These are phyloP conservation scores for Colletotrichum brevisporum DNA, from an alignment of 2,329 filamentous ascomycete species.

Conservation along the genomic window DNA sequence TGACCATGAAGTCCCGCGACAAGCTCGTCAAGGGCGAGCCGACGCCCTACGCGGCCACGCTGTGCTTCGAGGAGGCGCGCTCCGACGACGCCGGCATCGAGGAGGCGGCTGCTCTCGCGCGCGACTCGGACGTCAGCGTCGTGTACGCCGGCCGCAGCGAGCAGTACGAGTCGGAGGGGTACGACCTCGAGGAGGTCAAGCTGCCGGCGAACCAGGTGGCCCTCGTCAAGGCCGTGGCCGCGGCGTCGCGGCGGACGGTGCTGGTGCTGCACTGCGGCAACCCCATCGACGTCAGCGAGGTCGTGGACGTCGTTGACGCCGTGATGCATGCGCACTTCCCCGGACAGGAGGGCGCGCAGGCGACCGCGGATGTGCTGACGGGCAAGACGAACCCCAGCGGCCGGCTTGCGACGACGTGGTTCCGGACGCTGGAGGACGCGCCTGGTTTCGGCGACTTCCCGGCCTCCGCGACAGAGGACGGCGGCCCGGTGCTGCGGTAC, in stretches of 20 bases:
- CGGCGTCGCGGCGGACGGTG: conserved; percentile 21
- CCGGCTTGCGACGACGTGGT: conserved; percentile 38
- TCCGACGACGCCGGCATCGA: conserved; percentile 33
- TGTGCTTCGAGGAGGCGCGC: conserved; percentile 35
- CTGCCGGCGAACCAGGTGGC: conserved; percentile 36
- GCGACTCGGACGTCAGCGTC: conserved; percentile 33
- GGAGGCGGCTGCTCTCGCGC: conserved; percentile 27
- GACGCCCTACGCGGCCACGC: conserved; percentile 33
- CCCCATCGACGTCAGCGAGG: conserved; percentile 35
- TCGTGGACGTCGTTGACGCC: conserved; percentile 36
- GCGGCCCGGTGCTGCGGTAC: conserved; percentile 7
- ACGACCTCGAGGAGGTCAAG: conserved; percentile 37
- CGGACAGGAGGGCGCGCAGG: conserved; percentile 37
- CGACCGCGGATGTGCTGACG: conserved; percentile 35
- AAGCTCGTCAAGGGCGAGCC: conserved; percentile 33
- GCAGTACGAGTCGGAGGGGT: conserved; percentile 41
- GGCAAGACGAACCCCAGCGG: conserved; percentile 38
- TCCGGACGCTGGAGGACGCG: conserved; percentile 34
- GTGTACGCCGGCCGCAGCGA: conserved; percentile 39
- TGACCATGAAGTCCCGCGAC: conserved; percentile 34
- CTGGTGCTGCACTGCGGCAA: conserved; percentile 36
- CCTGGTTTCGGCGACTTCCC: conserved; percentile 39
- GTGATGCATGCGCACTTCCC: conserved; percentile 38
- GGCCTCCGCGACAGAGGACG: conserved; percentile 26
- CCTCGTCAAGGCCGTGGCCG: conserved; percentile 37